Conservation (phyloP, 805 yeast genomes). For the Starmerella tilneyi region DNA sequence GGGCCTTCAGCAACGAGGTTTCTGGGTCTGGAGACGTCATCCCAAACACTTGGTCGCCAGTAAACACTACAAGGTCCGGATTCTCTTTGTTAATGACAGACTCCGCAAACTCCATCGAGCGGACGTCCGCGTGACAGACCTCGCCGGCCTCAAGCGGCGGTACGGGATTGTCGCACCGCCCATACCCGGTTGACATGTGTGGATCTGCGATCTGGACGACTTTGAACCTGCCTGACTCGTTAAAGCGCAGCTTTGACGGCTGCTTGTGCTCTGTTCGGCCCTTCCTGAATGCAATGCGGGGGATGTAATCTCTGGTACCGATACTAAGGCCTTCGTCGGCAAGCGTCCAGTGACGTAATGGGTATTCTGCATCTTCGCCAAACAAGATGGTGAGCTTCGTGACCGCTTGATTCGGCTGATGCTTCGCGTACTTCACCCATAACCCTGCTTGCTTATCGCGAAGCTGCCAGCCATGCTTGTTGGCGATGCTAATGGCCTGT, state of each 20-base stretch:
- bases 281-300: constrained; percentile 27
- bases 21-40: constrained; percentile 67
- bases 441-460: constrained; percentile 35
- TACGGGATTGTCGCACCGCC: constrained; percentile 57
- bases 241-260: constrained; percentile 17
- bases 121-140: constrained; percentile 67
- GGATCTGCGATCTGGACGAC: constrained; percentile 84
- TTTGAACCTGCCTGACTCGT: constrained; percentile 46
- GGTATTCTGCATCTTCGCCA: constrained; percentile 65
- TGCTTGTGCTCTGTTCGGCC: constrained; percentile 17
- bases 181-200: constrained; percentile 78
- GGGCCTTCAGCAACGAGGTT: constrained; percentile 68
- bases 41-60: constrained; percentile 92
- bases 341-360: constrained; percentile 60
- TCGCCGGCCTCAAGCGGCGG: constrained; percentile 25
- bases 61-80: constrained; percentile 76
- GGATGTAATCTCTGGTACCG: constrained; percentile 13
- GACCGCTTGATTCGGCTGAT: constrained; percentile 33
- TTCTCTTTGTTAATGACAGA: constrained; percentile 58
- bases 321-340: constrained; percentile 27
- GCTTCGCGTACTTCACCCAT: constrained; percentile 49
- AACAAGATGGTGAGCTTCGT: constrained; percentile 59
- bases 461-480: constrained; percentile 32
- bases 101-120: constrained; percentile 53
- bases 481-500: constrained; percentile 17